A percentile compares a stretch with the other conserved stretches of the same genome.
Evolutionary conservation across 2,329 filamentous ascomycete genomes (phyloP).

Genomic region (Aspergillus costaricaensis): DNA sequence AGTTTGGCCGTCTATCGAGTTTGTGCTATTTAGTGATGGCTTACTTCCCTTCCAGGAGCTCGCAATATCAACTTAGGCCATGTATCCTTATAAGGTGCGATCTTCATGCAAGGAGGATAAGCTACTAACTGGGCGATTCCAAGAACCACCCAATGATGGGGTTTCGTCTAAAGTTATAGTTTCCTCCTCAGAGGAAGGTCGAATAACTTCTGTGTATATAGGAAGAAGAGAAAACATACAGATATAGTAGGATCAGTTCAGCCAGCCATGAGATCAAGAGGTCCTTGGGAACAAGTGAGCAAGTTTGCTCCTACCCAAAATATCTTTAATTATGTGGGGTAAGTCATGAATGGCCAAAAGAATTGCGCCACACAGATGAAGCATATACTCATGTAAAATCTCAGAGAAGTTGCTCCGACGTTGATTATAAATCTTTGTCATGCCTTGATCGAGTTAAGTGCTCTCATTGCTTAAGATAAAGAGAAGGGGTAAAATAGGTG

Average conservation of each 20-base stretch:
- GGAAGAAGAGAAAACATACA: too few species aligned
- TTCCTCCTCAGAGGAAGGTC: too few species aligned
- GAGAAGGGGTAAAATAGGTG: background rate
- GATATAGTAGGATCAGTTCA: too few species aligned
- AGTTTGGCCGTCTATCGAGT: background rate
- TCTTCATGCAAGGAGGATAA: conserved; percentile 20
- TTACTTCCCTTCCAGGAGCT: background rate
- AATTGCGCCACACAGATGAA: background rate
- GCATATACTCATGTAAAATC: background rate
- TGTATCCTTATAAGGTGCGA: background rate
- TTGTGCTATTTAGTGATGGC: background rate
- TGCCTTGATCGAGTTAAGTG: background rate
- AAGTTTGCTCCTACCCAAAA: too few species aligned
- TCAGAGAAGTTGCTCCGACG: background rate
- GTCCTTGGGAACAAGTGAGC: too few species aligned
- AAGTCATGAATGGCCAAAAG: too few species aligned
- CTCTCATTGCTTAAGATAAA: background rate
- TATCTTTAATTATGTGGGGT: too few species aligned
- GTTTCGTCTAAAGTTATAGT: conserved; percentile 1
- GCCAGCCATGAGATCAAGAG: too few species aligned
- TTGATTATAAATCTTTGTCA: background rate
- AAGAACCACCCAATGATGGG: background rate
- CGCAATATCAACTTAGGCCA: background rate
- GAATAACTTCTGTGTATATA: too few species aligned
- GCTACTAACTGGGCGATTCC: background rate